Evolutionary conservation across 2,329 filamentous ascomycete genomes (phyloP).

Genomic region (Claviceps sp.): DNA sequence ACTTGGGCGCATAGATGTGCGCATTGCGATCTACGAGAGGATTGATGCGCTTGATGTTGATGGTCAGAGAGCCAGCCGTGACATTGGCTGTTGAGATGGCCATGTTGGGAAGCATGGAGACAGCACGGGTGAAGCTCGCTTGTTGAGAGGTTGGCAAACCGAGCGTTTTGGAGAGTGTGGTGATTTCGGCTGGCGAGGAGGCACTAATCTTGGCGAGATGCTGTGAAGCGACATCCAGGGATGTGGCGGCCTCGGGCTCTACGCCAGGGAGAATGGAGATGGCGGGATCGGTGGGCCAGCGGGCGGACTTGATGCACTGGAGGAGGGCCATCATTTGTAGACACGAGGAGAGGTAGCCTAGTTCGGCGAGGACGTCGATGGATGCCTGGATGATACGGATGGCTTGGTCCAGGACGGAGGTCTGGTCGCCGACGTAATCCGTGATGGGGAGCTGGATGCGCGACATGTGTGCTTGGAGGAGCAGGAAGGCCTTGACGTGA

Average conservation of each 20-base stretch:
- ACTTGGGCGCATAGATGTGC: conserved; percentile 73
- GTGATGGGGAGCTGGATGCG: conserved; percentile 85
- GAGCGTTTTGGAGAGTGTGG: conserved; percentile 36
- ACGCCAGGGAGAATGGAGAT: conserved; percentile 70
- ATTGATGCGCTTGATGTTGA: conserved; percentile 56
- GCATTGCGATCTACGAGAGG: conserved; percentile 49
- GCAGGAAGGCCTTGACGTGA: conserved; percentile 87
- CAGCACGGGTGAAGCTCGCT: conserved; percentile 41
- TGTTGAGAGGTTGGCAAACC: conserved; percentile 30
- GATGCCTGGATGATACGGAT: conserved; percentile 94
- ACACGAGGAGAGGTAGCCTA: conserved; percentile 69
- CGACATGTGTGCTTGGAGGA: conserved; percentile 91
- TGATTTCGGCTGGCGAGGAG: conserved; percentile 21
- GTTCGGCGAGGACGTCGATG: conserved; percentile 84
- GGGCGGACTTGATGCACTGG: conserved; percentile 82
- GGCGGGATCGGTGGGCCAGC: conserved; percentile 76
- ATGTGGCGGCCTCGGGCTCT: conserved; percentile 23
- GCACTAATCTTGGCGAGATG: conserved; percentile 28
- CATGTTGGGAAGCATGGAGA: conserved; percentile 56
- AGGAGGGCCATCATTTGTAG: conserved; percentile 73
- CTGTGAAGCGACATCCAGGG: conserved; percentile 19
- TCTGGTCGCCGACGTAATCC: conserved; percentile 93
- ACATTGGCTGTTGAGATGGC: conserved; percentile 45
- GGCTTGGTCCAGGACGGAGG: conserved; percentile 79
- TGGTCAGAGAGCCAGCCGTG: conserved; percentile 48